Conservation (phyloP, 2,329 filamentous ascomycete species). For the Apiospora kogelbergensis region DNA sequence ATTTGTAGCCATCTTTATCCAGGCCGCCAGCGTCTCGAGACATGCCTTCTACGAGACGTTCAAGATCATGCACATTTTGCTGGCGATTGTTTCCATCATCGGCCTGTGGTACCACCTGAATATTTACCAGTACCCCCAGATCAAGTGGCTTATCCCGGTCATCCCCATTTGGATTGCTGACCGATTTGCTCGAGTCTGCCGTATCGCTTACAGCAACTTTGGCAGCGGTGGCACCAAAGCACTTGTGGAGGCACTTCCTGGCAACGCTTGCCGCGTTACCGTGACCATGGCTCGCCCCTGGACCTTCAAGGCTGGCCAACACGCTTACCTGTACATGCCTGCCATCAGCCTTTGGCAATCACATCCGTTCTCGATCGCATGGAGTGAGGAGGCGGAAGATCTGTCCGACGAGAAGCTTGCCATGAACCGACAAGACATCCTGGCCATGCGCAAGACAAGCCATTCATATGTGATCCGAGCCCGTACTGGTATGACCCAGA, state of each 20-base stretch:
- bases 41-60: conserved; percentile 82
- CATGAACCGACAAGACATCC: conserved; percentile 59
- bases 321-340: conserved; percentile 79
- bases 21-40: conserved; percentile 68
- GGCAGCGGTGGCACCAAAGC: conserved; percentile 66
- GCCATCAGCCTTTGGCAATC: conserved; percentile 70
- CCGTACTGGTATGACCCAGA: conserved; percentile 71
- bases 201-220: conserved; percentile 64
- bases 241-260: conserved; percentile 72
- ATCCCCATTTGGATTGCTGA: conserved; percentile 69
- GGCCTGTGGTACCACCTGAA: conserved; percentile 68
- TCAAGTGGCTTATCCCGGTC: conserved; percentile 60
- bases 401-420: conserved; percentile 54
- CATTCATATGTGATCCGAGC: conserved; percentile 74
- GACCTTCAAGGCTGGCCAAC: conserved; percentile 72
- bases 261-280: conserved; percentile 72
- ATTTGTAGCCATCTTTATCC: conserved; percentile 63
- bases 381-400: conserved; percentile 66
- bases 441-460: conserved; percentile 59
- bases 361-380: conserved; percentile 78
- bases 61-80: conserved; percentile 68
- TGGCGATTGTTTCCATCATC: conserved; percentile 59
- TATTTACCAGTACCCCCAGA: conserved; percentile 53
- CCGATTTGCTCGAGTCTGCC: conserved; percentile 57
- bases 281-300: conserved; percentile 75